These are phyloP conservation scores for Rutstroemia sp. DNA, from an alignment of 2,329 filamentous ascomycete species.

Conservation along the genomic window DNA sequence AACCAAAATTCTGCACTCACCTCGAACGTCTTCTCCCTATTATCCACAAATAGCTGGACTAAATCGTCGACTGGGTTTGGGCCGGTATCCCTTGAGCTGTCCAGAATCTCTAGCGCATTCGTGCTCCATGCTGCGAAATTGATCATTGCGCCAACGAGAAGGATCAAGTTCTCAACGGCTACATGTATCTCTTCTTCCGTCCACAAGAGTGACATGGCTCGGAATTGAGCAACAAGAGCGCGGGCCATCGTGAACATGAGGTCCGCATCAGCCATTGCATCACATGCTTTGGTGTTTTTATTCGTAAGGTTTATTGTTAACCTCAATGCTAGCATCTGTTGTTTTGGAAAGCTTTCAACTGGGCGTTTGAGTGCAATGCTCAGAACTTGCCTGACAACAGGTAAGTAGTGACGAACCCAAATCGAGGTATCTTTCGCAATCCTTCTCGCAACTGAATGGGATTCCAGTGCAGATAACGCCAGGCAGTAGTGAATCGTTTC, in stretches of 20 bases:
- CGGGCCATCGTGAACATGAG: slow-evolving; percentile 43
- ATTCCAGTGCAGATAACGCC: slow-evolving; percentile 46
- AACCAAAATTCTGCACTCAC: slow-evolving; percentile 40
- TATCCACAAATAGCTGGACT: slow-evolving; percentile 58
- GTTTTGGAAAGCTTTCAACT: slow-evolving; percentile 31
- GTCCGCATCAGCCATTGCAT: slow-evolving; percentile 56
- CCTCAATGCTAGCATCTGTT: slow-evolving; percentile 40
- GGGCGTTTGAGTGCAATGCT: slow-evolving; percentile 31
- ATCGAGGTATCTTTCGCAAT: slow-evolving; percentile 35
- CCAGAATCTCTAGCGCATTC: slow-evolving; percentile 45
- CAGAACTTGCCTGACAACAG: slow-evolving; percentile 43
- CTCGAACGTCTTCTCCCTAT: slow-evolving; percentile 57
- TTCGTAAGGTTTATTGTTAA: slow-evolving; percentile 83
- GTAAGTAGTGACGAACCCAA: slow-evolving; percentile 45
- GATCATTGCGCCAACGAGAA: slow-evolving; percentile 76
- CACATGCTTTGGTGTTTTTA: slow-evolving; percentile 62
- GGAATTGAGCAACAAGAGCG: slow-evolving; percentile 46
- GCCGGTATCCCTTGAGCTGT: slow-evolving; percentile 32
- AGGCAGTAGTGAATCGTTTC: slow-evolving; percentile 33
- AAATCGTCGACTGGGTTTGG: slow-evolving; percentile 49
- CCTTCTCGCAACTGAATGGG: slow-evolving; percentile 42
- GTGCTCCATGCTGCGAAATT: slow-evolving; percentile 78
- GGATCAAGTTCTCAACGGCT: slow-evolving; percentile 62
- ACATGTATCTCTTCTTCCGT: slow-evolving; percentile 42
- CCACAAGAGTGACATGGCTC: slow-evolving; percentile 40